Evolutionary conservation across 805 yeast genomes (phyloP), one percentile per base, ranked within the genome.

Genomic region (Schwanniomyces vanrijiae): DNA sequence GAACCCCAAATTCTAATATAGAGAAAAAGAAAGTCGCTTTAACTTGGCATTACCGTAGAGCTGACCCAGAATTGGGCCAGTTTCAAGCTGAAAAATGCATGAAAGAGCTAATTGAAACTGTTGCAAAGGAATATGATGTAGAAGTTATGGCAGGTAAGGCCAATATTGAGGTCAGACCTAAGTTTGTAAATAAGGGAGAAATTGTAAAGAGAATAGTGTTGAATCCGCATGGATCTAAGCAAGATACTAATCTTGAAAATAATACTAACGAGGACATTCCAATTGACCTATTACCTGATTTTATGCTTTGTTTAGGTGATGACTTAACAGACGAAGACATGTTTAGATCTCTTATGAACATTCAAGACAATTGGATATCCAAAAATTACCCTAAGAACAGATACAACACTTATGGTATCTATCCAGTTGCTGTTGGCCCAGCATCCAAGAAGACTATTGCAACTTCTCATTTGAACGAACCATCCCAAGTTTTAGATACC

Each of bases 141-240:
- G 99, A 94, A 61, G 94, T 94, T 13, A 92, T 94, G 97, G 77
- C 86, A 11, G 99, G 99, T 40, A 94, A 94, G 68, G 98, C 98
- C 26, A 94, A 94, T 61, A 80, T 94, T 40, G 99, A 94, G 69
- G 98, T 94, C n/a, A 78, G 99, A 53, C 99, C 99, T 11, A 81
- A 82, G 49, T 88, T 90, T 64, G 90, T 92, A 45, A 94, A 94
- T 72, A 94, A 94, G 66, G 99, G 99, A 47, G 99, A 92, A 66
- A 94, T 94, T 59, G 98, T 88, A 31, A 86, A 82, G 61, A 71
- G 90, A 51, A 75, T 92, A 48, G 88, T 89, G 9, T 70, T 82
- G 57, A 79, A 80, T 46, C 76, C 79, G 16, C 85, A 85, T 61
- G 88, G 88, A 3, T 62, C 70, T 1, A 69, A 77, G 48, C 85